Evolutionary conservation across 176 grass and related monocot species (phyloP), one percentile per base, ranked within the genome.

Genomic region (Pontederia paniculata): DNA sequence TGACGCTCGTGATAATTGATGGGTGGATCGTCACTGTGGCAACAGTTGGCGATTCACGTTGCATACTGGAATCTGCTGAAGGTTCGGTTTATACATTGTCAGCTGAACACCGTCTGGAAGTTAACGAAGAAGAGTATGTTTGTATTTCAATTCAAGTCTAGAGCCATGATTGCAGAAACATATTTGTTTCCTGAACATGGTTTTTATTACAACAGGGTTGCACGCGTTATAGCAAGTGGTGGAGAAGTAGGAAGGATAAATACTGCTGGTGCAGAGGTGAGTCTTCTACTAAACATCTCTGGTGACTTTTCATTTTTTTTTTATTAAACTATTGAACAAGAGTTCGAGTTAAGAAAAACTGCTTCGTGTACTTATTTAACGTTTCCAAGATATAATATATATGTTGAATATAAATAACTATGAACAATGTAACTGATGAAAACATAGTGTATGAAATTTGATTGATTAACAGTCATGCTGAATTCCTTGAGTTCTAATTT

Each of bases 171-270:
- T 21, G 10, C 4, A 54, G 59, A 49, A 59, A 10, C 5, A 9
- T 55, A 42, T 64, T 19, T 13, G 31, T 64, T 72, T 60, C 47
- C 62, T 14, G 58, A 44, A 66, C 65, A 69, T 52, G 57, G 57
- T 55, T 76, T 57, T 63, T 63, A 22, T 55, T 69, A 64, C 65
- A 71, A 19, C 72, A 90, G 86, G 79, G 91, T 89, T 42, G 83
- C 89, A 53, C 86, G 91, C 25, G 65, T 97, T 73, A 90, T 80
- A 55, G 74, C 82, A 70, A 90, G 86, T 18, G 91, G 91, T 31
- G 91, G 91, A 68, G 86, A 90, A 69, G 91, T 97, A 65, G 91
- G 82, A n/a, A 90, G 86, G 74, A 87, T 97, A 70, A 84, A 87
- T 71, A 81, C 87, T 70, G 80, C 80, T 68, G 86, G 86, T 21